Conservation (phyloP, 768 basidiomycete genomes). For the Amanita jacksonii region DNA sequence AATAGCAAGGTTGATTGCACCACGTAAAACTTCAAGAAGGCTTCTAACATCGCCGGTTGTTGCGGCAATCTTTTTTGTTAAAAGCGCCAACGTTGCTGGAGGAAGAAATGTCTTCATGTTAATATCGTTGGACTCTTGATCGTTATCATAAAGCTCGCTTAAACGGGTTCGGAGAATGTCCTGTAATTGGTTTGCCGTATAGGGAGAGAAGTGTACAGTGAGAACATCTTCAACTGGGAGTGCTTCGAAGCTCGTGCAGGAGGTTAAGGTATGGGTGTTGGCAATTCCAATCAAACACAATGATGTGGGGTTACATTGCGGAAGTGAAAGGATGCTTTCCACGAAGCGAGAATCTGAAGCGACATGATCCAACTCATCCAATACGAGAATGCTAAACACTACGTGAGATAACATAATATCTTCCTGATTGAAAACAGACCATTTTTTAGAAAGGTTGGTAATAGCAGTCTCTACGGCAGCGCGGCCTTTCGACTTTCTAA, state of each 20-base stretch:
- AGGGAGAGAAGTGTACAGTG: conserved; percentile 77
- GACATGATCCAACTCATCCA: conserved; percentile 85
- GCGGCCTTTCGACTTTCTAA: conserved; percentile 35
- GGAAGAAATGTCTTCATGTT: conserved; percentile 51
- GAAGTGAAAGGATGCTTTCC: conserved; percentile 57
- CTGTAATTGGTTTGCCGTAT: conserved; percentile 62
- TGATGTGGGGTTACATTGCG: conserved; percentile 37
- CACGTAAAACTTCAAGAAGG: conserved; percentile 70
- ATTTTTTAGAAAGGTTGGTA: conserved; percentile 37
- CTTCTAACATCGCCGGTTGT: conserved; percentile 78
- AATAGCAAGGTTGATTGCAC: conserved; percentile 67
- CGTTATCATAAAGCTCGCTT: conserved; percentile 33
- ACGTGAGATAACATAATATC: conserved; percentile 11
- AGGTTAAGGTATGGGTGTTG: conserved; percentile 79
- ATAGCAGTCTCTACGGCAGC: conserved; percentile 39
- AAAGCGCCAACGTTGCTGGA: conserved; percentile 50
- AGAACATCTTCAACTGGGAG: conserved; percentile 33
- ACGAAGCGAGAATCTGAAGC: conserved; percentile 51
- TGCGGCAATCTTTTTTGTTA: conserved; percentile 74
- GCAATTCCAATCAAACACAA: conserved; percentile 79
- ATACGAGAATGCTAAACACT: conserved; percentile 52
- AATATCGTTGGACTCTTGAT: conserved; percentile 19
- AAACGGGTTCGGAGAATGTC: conserved; percentile 61
- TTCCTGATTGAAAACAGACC: conserved; percentile 26
- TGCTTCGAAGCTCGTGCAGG: conserved; percentile 31